phyloP scores from a whole-genome alignment of 495 filamentous ascomycete genomes.

The Xeromyces bisporus region DNA sequence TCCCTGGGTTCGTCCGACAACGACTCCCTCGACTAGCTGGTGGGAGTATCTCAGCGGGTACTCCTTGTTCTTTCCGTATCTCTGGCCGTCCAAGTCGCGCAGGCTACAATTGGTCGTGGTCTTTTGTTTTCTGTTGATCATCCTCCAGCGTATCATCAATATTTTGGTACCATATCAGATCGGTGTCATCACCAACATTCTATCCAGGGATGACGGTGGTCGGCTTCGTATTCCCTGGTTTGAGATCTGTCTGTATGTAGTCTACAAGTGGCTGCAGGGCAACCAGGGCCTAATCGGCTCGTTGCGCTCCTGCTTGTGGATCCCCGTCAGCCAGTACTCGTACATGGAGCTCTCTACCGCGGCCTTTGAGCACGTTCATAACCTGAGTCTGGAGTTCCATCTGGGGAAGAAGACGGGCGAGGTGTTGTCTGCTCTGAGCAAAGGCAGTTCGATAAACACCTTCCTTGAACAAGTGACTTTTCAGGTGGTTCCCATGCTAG shows the following conservation, averaged over 20 bases:
- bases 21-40: conserved; percentile 53
- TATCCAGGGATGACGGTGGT: conserved; percentile 35
- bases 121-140: conserved; percentile 58
- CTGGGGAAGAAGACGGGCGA: conserved; percentile 93
- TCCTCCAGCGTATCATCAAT: conserved; percentile 65
- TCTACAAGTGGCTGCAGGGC: conserved; percentile 75
- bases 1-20: conserved; percentile 50
- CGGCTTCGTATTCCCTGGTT: conserved; percentile 43
- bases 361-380: conserved; percentile 92
- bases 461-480: conserved; percentile 95
- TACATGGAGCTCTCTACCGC: conserved; percentile 89
- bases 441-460: conserved; percentile 88
- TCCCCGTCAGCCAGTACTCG: conserved; percentile 89
- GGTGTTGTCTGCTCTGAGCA: conserved; percentile 84
- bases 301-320: conserved; percentile 69
- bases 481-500: conserved; percentile 82
- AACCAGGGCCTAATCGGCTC: conserved; percentile 74
- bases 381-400: conserved; percentile 89
- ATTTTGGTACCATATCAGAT: conserved; percentile 64
- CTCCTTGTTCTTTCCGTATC: conserved; percentile 78
- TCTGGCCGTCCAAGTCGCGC: conserved; percentile 70
- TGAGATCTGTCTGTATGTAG: conserved; percentile 59
- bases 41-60: conserved; percentile 86
- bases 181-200: conserved; percentile 50
- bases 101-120: conserved; percentile 60